Evolutionary conservation across 306 rosid genomes (phyloP), one percentile per base, ranked within the genome.

Genomic region (Dryas octopetala): DNA sequence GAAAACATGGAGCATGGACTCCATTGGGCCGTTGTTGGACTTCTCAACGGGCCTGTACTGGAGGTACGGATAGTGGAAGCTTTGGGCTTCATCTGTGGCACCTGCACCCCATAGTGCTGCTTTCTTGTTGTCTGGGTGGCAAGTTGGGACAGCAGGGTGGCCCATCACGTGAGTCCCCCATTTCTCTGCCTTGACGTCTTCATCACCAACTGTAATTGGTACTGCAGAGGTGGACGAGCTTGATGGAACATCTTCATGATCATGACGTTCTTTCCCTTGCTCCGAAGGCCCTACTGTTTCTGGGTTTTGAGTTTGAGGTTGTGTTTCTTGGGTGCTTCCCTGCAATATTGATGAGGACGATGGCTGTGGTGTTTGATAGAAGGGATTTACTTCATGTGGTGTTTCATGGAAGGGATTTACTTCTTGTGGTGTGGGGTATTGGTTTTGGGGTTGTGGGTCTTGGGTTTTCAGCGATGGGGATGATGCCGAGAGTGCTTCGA

Each of bases 111-210:
- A 87, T 4, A 70, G 77, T 38, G 91, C 85, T 7, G 88, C 91
- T 51, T 87, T 87, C 45, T 87, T 82, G 74, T 87, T 87, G 53
- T 81, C 85, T 12, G 88, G 88, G 28, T 84, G 91, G 50, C 63
- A 62, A 5, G 74, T 77, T 9, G 91, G 91, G 55, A 68, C 79
- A 6, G 88, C 88, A 1, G 88, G 86, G 57, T 80, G 78, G 10
- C 88, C 90, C 90, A 86, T 86, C 32, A 83, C 53, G 77, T 86
- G 88, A 7, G 88, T 87, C 0, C 91, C 91, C 88, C 88, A 87
- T 71, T 84, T 83, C 82, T 82, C 78, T 4, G 75, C 78, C 16
- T 75, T 71, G 40, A 53, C 68, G 38, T 54, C 49, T 13, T 69
- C 71, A 15, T 60, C 75, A 1, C 12, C 16, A 19, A 49, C 28